A percentile compares a stretch with the other conserved stretches of the same genome.
Evolutionary conservation across 768 basidiomycete genomes (phyloP).

Genomic region (Termitomyces sp.): DNA sequence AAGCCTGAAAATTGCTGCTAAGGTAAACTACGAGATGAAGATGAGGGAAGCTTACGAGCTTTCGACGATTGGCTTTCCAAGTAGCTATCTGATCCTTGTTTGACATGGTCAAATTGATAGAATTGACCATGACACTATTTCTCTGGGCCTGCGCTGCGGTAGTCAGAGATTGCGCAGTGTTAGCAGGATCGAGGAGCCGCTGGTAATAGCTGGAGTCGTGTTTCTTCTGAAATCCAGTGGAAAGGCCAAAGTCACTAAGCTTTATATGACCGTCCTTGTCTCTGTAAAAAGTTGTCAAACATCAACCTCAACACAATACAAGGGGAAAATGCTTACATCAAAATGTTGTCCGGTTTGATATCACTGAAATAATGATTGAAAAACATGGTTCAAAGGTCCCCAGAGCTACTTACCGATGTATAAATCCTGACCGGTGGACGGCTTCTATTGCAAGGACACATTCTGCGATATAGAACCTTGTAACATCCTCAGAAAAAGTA

Average conservation of each 20-base stretch:
- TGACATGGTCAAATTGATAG: conserved; percentile 94
- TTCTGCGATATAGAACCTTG: conserved; percentile 98
- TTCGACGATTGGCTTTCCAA: conserved; percentile 97
- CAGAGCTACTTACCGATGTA: conserved; percentile 68
- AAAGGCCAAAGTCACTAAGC: conserved; percentile 96
- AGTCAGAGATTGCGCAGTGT: conserved; percentile 35
- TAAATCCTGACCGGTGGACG: conserved; percentile 95
- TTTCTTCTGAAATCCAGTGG: conserved; percentile 98
- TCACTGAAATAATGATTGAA: conserved; percentile 48
- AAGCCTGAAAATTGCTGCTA: conserved; percentile 51
- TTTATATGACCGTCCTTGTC: conserved; percentile 97
- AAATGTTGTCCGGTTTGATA: conserved; percentile 96
- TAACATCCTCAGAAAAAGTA: conserved; percentile 97
- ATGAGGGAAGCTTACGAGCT: conserved; percentile 54
- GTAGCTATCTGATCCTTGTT: conserved; percentile 93
- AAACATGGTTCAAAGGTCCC: not conserved
- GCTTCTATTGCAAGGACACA: conserved; percentile 97
- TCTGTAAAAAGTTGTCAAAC: conserved; percentile 19
- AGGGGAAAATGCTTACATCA: conserved; percentile 38
- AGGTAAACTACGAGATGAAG: not conserved
- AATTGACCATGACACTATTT: conserved; percentile 96
- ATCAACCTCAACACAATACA: conserved; percentile 19
- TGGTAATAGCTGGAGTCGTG: conserved; percentile 97
- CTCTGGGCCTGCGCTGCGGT: conserved; percentile 47
- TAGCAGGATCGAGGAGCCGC: conserved; percentile 69